A percentile compares a stretch with the other conserved stretches of the same genome.
Evolutionary conservation across 306 rosid genomes (phyloP).

Genomic region (Sicyos baderoa): DNA sequence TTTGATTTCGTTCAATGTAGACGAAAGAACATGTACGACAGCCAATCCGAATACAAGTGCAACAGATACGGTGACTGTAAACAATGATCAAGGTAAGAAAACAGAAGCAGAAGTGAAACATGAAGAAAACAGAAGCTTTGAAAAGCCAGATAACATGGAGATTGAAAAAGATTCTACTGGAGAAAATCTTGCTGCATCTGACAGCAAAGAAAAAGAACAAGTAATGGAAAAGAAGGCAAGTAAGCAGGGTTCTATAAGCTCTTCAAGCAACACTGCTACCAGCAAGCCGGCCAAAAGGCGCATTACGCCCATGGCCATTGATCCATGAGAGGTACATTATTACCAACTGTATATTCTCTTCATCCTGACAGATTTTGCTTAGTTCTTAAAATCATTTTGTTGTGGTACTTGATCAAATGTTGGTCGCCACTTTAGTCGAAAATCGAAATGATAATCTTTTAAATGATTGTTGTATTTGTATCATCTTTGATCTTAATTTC

Average conservation of each 20-base stretch:
- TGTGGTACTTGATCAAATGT: conserved; percentile 1
- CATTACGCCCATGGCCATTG: conserved; percentile 45
- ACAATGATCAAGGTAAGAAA: conserved; percentile 18
- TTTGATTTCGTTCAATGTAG: conserved; percentile 28
- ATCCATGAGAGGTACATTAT: conserved; percentile 21
- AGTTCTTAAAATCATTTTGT: conserved; percentile 2
- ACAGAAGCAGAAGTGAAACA: conserved; percentile 29
- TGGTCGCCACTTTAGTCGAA: neutral
- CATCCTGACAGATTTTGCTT: conserved; percentile 1
- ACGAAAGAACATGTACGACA: conserved; percentile 25
- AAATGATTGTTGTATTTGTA: neutral
- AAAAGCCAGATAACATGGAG: neutral
- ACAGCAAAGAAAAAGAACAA: neutral
- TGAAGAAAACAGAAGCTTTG: conserved; percentile 7
- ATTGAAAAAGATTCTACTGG: neutral
- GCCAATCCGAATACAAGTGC: conserved; percentile 23
- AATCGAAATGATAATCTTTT: neutral
- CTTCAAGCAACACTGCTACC: conserved; percentile 11
- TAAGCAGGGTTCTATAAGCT: conserved; percentile 26
- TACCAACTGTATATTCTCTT: conserved; percentile 20
- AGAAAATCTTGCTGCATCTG: neutral
- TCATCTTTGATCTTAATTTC: neutral
- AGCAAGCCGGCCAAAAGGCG: conserved; percentile 41
- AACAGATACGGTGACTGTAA: conserved; percentile 22
- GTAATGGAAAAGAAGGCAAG: conserved; percentile 30